A percentile compares a stretch with the other conserved stretches of the same genome.
These are phyloP conservation scores for Plantago ovata DNA, from an alignment of 257 asterid species.

Conservation along the genomic window DNA sequence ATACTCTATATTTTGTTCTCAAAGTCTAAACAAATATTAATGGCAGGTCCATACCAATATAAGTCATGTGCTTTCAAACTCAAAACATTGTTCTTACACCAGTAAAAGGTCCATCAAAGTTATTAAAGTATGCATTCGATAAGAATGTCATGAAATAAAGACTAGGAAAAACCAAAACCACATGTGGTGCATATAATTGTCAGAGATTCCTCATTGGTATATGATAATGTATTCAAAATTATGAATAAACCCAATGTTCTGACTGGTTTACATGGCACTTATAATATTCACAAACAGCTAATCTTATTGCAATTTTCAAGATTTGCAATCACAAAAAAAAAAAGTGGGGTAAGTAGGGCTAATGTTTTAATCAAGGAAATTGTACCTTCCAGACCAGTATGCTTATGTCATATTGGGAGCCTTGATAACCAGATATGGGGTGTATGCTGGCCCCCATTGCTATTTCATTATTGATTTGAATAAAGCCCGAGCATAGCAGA, in stretches of 20 bases:
- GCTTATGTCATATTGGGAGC: constrained; percentile 76
- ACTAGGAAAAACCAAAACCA: constrained; percentile 19
- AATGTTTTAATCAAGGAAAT: constrained; percentile 11
- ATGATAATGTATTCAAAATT: constrained; percentile 30
- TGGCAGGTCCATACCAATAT: constrained; percentile 2
- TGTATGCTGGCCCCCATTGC: constrained; percentile 85
- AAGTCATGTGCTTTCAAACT: constrained; percentile 7
- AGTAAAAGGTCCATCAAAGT: neutral
- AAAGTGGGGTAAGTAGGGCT: constrained; percentile 20
- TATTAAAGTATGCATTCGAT: constrained; percentile 18
- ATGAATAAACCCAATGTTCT: constrained; percentile 18
- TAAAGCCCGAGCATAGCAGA: constrained; percentile 76
- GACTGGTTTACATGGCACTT: constrained; percentile 16
- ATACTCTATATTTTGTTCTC: constrained; percentile 1
- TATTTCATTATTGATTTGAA: constrained; percentile 65
- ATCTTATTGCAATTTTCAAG: constrained; percentile 13
- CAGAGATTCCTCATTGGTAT: constrained; percentile 46
- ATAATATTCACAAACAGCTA: constrained; percentile 29
- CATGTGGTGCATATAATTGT: constrained; percentile 22
- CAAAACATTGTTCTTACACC: constrained; percentile 15
- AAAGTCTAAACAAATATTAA: constrained; percentile 9
- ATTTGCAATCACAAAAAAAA: constrained; percentile 21
- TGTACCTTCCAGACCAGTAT: constrained; percentile 90
- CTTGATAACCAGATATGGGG: constrained; percentile 54
- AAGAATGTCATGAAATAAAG: constrained; percentile 25